Conservation (phyloP, 495 filamentous ascomycete genomes). For the Tirmania nivea region DNA sequence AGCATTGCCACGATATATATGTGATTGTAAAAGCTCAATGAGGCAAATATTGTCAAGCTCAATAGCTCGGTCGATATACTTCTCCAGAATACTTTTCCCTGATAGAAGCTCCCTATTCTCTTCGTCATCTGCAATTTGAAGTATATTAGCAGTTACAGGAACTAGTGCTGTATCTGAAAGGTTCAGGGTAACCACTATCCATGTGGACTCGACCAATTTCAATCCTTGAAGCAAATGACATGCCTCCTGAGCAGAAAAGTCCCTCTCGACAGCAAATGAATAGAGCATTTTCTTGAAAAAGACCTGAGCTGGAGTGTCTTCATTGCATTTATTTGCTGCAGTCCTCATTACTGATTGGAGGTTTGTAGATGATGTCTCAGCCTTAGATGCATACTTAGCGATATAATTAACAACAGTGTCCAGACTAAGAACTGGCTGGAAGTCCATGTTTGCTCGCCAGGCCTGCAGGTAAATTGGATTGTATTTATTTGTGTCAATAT, state of each 20-base stretch:
- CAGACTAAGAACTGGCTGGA: not conserved
- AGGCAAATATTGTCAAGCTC: no score
- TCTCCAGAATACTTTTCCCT: no score
- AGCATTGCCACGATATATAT: no score
- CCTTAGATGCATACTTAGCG: not conserved
- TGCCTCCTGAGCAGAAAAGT: not conserved
- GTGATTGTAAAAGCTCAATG: no score
- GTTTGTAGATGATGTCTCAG: not conserved
- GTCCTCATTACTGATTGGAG: not conserved
- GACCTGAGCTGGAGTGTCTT: not conserved
- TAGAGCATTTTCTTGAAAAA: not conserved
- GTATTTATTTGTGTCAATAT: not conserved
- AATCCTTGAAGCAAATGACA: not conserved
- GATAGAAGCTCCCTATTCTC: no score
- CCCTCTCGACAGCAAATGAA: not conserved
- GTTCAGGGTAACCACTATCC: not conserved
- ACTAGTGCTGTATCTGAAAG: not conserved
- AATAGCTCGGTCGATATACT: no score
- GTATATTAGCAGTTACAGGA: no score
- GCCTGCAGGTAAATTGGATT: not conserved
- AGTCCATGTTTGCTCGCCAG: not conserved
- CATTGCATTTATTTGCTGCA: not conserved
- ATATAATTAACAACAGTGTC: not conserved
- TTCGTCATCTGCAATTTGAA: no score
- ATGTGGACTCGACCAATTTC: not conserved